Evolutionary conservation across 2,329 filamentous ascomycete genomes (phyloP).

Genomic region (Daldinia eschscholtzii): DNA sequence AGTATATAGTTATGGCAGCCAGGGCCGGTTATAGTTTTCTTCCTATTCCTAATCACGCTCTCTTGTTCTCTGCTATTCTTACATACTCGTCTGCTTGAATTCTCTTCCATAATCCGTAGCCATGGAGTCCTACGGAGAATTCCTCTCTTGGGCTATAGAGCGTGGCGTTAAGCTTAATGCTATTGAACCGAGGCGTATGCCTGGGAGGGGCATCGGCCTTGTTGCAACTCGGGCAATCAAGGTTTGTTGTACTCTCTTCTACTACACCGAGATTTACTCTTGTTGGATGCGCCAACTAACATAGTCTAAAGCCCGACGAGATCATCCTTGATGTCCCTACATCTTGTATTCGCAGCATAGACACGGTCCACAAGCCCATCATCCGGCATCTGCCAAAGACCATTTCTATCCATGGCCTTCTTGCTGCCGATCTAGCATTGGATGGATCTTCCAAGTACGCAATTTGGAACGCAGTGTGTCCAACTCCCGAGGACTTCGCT

Average conservation of each 20-base stretch:
- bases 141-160: constrained; percentile 75
- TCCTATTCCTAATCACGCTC: background rate
- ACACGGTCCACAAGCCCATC: constrained; percentile 68
- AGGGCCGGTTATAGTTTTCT: constrained; percentile 22
- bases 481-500: constrained; percentile 69
- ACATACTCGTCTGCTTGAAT: background rate
- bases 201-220: constrained; percentile 82
- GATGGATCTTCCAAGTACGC: constrained; percentile 62
- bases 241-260: constrained; percentile 59
- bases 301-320: constrained; percentile 64
- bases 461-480: constrained; percentile 76
- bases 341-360: constrained; percentile 72
- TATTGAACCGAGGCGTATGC: constrained; percentile 74
- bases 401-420: constrained; percentile 75
- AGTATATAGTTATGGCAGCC: constrained; percentile 21
- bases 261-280: background rate
- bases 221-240: constrained; percentile 75
- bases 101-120: background rate
- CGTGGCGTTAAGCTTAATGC: constrained; percentile 76
- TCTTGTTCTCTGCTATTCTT: background rate
- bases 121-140: constrained; percentile 58
- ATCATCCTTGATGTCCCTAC: constrained; percentile 75
- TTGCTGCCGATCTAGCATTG: constrained; percentile 76
- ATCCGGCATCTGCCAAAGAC: constrained; percentile 63
- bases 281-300: constrained; percentile 13